Evolutionary conservation across 169 alveolate genomes (phyloP).

Genomic region (Nephromyces sp.): DNA sequence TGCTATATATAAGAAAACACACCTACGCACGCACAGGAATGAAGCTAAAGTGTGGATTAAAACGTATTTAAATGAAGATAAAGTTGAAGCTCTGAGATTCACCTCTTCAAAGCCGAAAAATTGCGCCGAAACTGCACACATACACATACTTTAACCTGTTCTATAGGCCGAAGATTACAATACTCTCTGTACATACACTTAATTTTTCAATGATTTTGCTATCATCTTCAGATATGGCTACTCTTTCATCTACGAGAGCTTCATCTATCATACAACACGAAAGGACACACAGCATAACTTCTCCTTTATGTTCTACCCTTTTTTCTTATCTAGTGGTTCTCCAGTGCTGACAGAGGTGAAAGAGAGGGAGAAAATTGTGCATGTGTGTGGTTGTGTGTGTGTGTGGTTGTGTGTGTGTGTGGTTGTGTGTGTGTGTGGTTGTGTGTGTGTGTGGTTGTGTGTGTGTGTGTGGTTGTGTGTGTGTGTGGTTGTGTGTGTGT

Average conservation of each 20-base stretch:
- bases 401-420: neutral
- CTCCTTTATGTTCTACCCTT: conserved; percentile 85
- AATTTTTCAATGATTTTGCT: too few relatives aligned
- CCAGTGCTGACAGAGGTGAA: conserved; percentile 52
- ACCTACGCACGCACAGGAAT: too few relatives aligned
- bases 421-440: neutral
- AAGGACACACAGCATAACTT: conserved; percentile 94
- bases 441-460: neutral
- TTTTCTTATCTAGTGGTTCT: conserved; percentile 63
- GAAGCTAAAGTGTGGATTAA: too few relatives aligned
- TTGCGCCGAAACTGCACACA: too few relatives aligned
- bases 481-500: conserved; percentile 15
- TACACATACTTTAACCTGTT: too few relatives aligned
- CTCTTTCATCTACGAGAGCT: conserved; percentile 50
- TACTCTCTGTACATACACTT: too few relatives aligned
- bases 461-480: conserved; percentile 6
- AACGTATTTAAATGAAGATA: too few relatives aligned
- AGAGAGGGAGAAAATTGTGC: neutral
- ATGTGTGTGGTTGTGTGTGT: neutral
- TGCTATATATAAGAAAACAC: too few relatives aligned
- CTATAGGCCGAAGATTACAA: too few relatives aligned
- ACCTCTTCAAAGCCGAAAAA: too few relatives aligned
- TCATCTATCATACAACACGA: conserved; percentile 86
- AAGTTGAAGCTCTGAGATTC: too few relatives aligned
- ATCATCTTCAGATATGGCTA: conserved; percentile 44